Evolutionary conservation across 148 eudicot genomes (phyloP).

Genomic region (Fagopyrum esculentum): DNA sequence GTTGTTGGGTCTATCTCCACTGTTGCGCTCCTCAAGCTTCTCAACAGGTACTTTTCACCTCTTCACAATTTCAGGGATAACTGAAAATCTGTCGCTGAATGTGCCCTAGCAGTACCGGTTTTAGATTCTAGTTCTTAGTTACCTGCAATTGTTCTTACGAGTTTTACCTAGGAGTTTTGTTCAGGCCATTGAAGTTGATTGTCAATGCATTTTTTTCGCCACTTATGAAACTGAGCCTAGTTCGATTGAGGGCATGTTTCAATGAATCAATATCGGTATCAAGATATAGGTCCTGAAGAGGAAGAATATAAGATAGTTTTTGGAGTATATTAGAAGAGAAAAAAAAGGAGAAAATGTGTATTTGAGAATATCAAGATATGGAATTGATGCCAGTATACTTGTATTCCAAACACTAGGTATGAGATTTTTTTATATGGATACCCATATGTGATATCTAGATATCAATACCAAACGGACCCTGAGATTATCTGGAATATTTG

Average conservation of each 20-base stretch:
- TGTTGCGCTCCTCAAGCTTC: conserved; percentile 54
- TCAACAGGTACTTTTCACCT: conserved; percentile 33
- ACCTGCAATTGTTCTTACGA: neutral
- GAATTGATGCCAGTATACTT: too few species aligned
- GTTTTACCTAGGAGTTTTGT: neutral
- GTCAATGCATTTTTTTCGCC: neutral
- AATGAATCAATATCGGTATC: too few species aligned
- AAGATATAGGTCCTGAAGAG: too few species aligned
- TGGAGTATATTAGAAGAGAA: too few species aligned
- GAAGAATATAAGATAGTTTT: too few species aligned
- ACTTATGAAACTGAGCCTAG: neutral
- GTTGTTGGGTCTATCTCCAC: conserved; percentile 75
- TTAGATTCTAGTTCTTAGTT: neutral
- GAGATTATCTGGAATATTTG: neutral
- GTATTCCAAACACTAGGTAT: too few species aligned
- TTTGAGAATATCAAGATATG: too few species aligned
- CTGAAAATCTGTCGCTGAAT: neutral
- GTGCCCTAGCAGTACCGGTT: neutral
- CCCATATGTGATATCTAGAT: too few species aligned
- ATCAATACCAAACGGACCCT: too few species aligned
- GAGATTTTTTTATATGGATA: too few species aligned
- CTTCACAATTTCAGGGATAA: neutral
- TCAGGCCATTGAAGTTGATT: neutral
- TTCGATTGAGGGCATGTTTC: neutral
- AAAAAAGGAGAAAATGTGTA: too few species aligned